Evolutionary conservation across 2,329 filamentous ascomycete species (phyloP).

Genomic region (Aureobasidium namibiae): DNA sequence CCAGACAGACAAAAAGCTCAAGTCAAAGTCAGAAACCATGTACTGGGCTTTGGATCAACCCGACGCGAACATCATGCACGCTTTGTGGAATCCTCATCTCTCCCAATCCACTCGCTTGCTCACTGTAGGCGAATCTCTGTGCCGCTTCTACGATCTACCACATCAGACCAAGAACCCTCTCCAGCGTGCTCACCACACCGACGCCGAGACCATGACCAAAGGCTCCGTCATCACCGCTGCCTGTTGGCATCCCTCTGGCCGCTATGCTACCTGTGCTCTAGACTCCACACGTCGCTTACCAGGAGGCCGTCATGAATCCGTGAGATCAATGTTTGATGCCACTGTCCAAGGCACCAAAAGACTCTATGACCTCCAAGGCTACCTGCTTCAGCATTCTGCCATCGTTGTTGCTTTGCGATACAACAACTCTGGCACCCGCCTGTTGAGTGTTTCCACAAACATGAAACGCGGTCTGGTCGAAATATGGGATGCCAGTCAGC

Average conservation of each 20-base stretch:
- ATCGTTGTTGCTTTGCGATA: constrained; percentile 24
- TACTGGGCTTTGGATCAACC: constrained; percentile 26
- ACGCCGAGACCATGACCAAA: constrained; percentile 21
- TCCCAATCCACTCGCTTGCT: constrained; percentile 21
- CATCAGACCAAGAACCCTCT: neutral
- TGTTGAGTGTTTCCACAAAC: constrained; percentile 24
- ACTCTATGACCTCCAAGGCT: constrained; percentile 12
- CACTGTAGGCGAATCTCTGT: constrained; percentile 26
- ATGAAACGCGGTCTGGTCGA: constrained; percentile 25
- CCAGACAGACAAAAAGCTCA: constrained; percentile 27
- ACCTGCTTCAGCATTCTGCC: constrained; percentile 21
- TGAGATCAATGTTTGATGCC: constrained; percentile 21
- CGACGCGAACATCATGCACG: constrained; percentile 21
- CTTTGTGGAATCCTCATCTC: constrained; percentile 23
- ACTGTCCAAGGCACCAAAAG: constrained; percentile 5
- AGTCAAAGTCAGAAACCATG: constrained; percentile 26
- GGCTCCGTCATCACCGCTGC: constrained; percentile 24
- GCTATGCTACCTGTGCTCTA: constrained; percentile 23
- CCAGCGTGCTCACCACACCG: constrained; percentile 16
- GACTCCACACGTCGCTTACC: constrained; percentile 16
- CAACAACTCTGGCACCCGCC: constrained; percentile 22
- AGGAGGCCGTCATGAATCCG: constrained; percentile 15
- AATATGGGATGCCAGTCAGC: constrained; percentile 19
- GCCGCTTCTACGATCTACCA: constrained; percentile 27
- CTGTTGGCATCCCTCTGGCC: constrained; percentile 28